Evolutionary conservation across 78 protist species (phyloP).

Genomic region (Dictyostelium capitatum): DNA sequence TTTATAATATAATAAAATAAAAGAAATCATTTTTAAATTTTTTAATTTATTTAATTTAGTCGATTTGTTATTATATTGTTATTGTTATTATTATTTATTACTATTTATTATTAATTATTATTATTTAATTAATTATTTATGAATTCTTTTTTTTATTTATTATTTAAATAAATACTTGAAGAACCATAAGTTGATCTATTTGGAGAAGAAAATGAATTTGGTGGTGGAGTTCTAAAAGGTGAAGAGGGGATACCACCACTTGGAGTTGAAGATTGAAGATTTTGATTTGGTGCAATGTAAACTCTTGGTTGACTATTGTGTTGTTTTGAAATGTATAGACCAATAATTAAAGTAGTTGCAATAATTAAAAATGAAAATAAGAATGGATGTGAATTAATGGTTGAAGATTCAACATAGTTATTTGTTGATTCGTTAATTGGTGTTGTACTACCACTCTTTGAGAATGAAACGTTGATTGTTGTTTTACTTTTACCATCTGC

Average conservation of each 20-base stretch:
- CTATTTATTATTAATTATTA: not conserved
- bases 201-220: slow-evolving; percentile 25
- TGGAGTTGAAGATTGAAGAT: not conserved
- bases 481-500: slow-evolving; percentile 38
- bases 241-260: not conserved
- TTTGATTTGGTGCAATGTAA: not conserved
- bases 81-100: not conserved
- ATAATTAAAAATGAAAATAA: not conserved
- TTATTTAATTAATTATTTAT: not conserved
- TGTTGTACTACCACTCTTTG: slow-evolving; percentile 8
- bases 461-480: slow-evolving; percentile 4
- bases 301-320: slow-evolving; percentile 24
- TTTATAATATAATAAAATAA: too few species aligned
- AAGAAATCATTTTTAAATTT: too few species aligned
- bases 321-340: not conserved
- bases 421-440: not conserved
- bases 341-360: not conserved
- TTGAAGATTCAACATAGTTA: slow-evolving; percentile 2
- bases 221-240: slow-evolving; percentile 48
- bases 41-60: not conserved
- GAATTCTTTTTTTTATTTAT: not conserved
- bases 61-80: not conserved
- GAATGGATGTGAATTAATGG: not conserved
- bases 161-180: slow-evolving; percentile 21
- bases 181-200: slow-evolving; percentile 29